Evolutionary conservation across 495 filamentous ascomycete genomes (phyloP), one percentile per base, ranked within the genome.

Genomic region (Jackrogersella multiformis): DNA sequence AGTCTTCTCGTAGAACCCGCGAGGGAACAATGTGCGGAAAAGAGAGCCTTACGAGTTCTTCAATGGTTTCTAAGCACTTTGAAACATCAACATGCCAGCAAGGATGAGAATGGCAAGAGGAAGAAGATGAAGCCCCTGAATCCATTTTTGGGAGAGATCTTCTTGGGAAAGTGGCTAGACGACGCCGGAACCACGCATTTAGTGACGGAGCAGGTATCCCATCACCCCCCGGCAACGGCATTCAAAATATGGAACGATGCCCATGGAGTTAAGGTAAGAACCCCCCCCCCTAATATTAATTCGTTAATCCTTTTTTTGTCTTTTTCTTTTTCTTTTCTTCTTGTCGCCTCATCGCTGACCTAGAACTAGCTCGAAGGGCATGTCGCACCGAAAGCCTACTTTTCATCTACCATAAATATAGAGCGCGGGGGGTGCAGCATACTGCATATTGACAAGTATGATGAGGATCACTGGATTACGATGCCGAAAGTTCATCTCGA

Each of bases 61-160:
- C 93, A 91, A 73, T 96, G 92, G 92, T 96, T 96, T 76, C 79
- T 95, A 21, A 91, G 85, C 67, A 95, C 91, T 8, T 81, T 96
- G 46, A 92, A 89, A 77, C 89, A 92, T 74, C 90, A 93, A 63
- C 93, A 94, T 78, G 88, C 85, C 76, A 90, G 86, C 68, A 93
- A 85, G 66, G 91, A 93, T 77, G 92, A 93, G 77, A 82, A 87
- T 32, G 89, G 89, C 20, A 89, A 89, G 64, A 91, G 93, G 78
- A 94, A 94, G 80, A 95, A 94, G 79, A 90, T 71, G 48, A 92
- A 80, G 88, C 92, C 9, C 73, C 94, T 71, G 61, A 97, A 97
- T 72, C 91, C 91, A 0, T 94, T 94, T 78, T 76, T 94, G 16
- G 94, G 94, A 32, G 94, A 98, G 78, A 81, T 97, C 32, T 97